Evolutionary conservation across 805 yeast species (phyloP).

Genomic region (Monosporozyma unispora): DNA sequence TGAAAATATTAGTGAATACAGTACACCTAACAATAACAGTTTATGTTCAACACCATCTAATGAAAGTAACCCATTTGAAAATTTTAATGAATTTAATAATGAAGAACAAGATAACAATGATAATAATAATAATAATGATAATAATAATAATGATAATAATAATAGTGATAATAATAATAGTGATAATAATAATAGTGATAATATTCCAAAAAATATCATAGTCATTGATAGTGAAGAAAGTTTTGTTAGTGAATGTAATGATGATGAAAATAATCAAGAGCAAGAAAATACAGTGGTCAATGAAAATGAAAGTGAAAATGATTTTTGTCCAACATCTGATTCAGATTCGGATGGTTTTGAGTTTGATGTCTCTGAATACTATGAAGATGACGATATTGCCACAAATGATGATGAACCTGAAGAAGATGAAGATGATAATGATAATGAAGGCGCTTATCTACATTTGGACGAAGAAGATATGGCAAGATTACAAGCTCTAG

Average conservation of each 20-base stretch:
- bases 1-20: neutral
- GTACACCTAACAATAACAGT: neutral
- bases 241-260: neutral
- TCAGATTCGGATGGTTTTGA: neutral
- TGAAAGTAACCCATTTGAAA: neutral
- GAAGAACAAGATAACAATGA: constrained; percentile 2
- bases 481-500: constrained; percentile 11
- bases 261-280: neutral
- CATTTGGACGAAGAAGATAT: constrained; percentile 14
- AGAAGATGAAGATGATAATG: neutral
- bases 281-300: neutral
- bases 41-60: neutral
- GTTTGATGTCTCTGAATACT: constrained; percentile 6
- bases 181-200: too few relatives aligned
- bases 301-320: neutral
- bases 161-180: too few relatives aligned
- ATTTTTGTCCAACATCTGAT: neutral
- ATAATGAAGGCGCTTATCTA: constrained; percentile 5
- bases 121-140: too few relatives aligned
- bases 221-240: neutral
- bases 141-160: too few relatives aligned
- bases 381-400: constrained; percentile 6
- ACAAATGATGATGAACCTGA: constrained; percentile 2
- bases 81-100: constrained; percentile 11
- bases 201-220: neutral